A percentile compares a stretch with the other conserved stretches of the same genome.
Conservation (phyloP, 2,329 filamentous ascomycete genomes). For the Ceratocystis colombiana region DNA sequence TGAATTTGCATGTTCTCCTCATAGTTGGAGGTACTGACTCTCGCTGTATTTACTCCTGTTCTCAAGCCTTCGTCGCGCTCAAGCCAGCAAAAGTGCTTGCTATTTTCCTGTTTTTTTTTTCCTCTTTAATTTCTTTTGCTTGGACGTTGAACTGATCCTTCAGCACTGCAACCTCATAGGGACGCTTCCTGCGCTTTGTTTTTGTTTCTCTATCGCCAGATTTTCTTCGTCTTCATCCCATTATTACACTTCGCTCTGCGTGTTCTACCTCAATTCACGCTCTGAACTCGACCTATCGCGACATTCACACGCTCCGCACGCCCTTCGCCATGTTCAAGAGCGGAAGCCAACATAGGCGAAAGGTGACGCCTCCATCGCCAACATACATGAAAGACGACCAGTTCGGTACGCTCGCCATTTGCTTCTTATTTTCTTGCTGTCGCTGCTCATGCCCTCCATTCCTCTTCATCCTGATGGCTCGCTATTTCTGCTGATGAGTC, state of each 20-base stretch:
- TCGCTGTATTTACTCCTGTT: neutral
- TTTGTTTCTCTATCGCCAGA: conserved; percentile 3
- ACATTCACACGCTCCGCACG: conserved; percentile 7
- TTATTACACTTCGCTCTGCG: neutral
- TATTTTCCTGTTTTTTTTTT: neutral
- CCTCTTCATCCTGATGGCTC: neutral
- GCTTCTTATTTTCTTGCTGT: conserved; percentile 13
- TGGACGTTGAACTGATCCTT: conserved; percentile 5
- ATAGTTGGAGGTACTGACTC: neutral
- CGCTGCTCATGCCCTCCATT: conserved; percentile 11
- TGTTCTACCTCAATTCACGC: neutral
- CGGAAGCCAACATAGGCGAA: conserved; percentile 34
- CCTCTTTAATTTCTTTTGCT: conserved; percentile 6
- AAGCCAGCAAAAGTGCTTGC: neutral
- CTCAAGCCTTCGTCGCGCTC: neutral
- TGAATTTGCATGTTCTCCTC: neutral
- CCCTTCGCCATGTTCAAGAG: conserved; percentile 25
- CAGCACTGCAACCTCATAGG: neutral
- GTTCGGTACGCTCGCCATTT: conserved; percentile 42
- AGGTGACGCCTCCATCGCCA: conserved; percentile 51
- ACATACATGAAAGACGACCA: conserved; percentile 58
- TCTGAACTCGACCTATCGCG: neutral
- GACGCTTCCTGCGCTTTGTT: neutral
- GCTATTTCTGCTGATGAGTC: neutral
- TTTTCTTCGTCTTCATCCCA: conserved; percentile 11